A percentile compares a stretch with the other conserved stretches of the same genome.
Conservation (phyloP, 2,329 filamentous ascomycete genomes). For the Parafenestella ontariensis region DNA sequence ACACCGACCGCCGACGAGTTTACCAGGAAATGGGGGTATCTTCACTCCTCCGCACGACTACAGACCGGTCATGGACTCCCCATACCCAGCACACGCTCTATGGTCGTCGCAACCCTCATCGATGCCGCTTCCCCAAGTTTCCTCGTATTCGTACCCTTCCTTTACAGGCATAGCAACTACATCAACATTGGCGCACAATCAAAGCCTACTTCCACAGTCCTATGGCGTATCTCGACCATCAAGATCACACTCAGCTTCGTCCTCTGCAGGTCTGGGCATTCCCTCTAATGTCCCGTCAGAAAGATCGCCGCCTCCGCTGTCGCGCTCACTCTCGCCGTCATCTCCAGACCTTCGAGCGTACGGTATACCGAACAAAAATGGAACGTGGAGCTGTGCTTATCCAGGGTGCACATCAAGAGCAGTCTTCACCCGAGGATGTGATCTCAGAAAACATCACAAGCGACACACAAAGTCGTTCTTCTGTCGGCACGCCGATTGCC, state of each 20-base stretch:
- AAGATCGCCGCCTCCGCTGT: constrained; percentile 40
- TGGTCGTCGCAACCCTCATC: constrained; percentile 42
- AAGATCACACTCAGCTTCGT: constrained; percentile 46
- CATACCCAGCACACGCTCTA: constrained; percentile 41
- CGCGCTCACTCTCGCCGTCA: constrained; percentile 49
- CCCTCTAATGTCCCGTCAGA: constrained; percentile 35
- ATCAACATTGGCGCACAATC: constrained; percentile 32
- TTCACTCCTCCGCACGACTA: constrained; percentile 42
- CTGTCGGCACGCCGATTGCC: constrained; percentile 65
- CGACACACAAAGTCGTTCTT: constrained; percentile 68
- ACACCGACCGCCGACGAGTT: constrained; percentile 31
- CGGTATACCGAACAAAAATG: constrained; percentile 54
- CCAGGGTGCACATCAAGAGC: constrained; percentile 66
- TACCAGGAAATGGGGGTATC: constrained; percentile 33
- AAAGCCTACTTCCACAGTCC: constrained; percentile 31
- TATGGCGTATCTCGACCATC: constrained; percentile 32
- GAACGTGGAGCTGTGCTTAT: constrained; percentile 65
- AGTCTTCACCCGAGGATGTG: constrained; percentile 65
- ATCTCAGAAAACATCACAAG: constrained; percentile 69
- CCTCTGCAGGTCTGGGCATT: constrained; percentile 35
- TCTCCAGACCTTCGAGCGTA: constrained; percentile 50
- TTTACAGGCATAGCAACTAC: constrained; percentile 35
- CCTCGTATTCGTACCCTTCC: constrained; percentile 45
- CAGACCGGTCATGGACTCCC: constrained; percentile 38
- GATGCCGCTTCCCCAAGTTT: constrained; percentile 37